Evolutionary conservation across 805 yeast species (phyloP).

Genomic region (Candida koratica): DNA sequence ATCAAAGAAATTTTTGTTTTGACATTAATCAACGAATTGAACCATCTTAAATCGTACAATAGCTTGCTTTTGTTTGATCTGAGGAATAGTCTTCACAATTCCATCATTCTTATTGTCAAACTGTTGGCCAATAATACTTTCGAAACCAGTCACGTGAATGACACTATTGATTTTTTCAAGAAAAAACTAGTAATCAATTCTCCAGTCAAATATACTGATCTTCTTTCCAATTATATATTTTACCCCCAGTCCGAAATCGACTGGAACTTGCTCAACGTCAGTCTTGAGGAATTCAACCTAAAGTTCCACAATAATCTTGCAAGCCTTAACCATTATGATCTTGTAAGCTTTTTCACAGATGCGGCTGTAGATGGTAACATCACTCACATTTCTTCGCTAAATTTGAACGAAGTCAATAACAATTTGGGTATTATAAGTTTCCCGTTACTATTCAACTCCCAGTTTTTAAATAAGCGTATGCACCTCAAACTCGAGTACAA

Average conservation of each 20-base stretch:
- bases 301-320: conserved; percentile 13
- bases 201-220: conserved; percentile 48
- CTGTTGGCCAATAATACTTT: conserved; percentile 4
- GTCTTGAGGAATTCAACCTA: conserved; percentile 44
- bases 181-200: conserved; percentile 48
- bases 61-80: conserved; percentile 27
- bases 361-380: conserved; percentile 8
- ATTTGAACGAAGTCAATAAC: conserved; percentile 36
- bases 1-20: conserved; percentile 25
- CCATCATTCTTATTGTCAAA: conserved; percentile 50
- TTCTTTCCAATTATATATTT: conserved; percentile 45
- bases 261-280: conserved; percentile 43
- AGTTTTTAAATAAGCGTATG: conserved; percentile 24
- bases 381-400: conserved; percentile 2
- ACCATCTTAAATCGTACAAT: conserved; percentile 18
- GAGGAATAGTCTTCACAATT: conserved; percentile 46
- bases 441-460: conserved; percentile 43
- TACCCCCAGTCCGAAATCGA: conserved; percentile 34
- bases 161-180: conserved; percentile 30
- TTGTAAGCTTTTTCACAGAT: conserved; percentile 1
- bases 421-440: conserved; percentile 49
- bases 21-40: conserved; percentile 36
- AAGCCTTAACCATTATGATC: neutral
- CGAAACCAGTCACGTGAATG: neutral
- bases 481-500: conserved; percentile 19